These are phyloP conservation scores for Lasiosphaeria miniovina DNA, from an alignment of 495 filamentous ascomycete species.

Conservation along the genomic window DNA sequence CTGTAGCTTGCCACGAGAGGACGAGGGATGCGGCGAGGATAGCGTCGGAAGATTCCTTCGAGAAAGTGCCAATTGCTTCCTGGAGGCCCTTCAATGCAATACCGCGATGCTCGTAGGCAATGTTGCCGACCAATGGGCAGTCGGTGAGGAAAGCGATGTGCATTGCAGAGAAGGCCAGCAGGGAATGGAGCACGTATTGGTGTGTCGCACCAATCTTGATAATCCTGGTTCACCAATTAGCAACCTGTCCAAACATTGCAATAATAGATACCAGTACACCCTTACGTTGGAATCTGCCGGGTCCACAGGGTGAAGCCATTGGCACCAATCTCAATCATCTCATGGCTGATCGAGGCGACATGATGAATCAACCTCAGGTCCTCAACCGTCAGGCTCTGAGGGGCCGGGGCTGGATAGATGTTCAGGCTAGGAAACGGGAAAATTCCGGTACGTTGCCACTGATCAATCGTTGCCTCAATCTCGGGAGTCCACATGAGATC, in stretches of 20 bases:
- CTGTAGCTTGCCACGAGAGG: conserved; percentile 92
- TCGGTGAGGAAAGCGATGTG: conserved; percentile 85
- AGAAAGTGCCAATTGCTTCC: conserved; percentile 81
- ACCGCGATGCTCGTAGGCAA: conserved; percentile 82
- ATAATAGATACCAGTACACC: background rate
- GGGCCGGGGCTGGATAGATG: conserved; percentile 64
- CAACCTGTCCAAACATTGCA: background rate
- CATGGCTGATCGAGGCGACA: conserved; percentile 77
- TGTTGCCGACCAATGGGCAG: conserved; percentile 75
- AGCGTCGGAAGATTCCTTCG: conserved; percentile 82
- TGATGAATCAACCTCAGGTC: conserved; percentile 90
- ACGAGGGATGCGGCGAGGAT: conserved; percentile 89
- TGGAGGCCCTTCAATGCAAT: conserved; percentile 84
- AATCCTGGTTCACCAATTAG: conserved; percentile 59
- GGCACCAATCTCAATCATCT: conserved; percentile 72
- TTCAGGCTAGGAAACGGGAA: conserved; percentile 84
- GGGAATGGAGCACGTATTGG: conserved; percentile 87
- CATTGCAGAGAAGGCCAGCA: conserved; percentile 85
- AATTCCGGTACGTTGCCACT: conserved; percentile 78
- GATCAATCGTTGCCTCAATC: conserved; percentile 74
- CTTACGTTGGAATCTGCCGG: conserved; percentile 86
- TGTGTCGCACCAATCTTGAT: conserved; percentile 76
- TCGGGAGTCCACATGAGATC: conserved; percentile 80
- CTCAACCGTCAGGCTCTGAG: conserved; percentile 63
- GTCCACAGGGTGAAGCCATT: conserved; percentile 88